Evolutionary conservation across 345 rosid genomes (phyloP).

Genomic region (Capsella bursapastoris): DNA sequence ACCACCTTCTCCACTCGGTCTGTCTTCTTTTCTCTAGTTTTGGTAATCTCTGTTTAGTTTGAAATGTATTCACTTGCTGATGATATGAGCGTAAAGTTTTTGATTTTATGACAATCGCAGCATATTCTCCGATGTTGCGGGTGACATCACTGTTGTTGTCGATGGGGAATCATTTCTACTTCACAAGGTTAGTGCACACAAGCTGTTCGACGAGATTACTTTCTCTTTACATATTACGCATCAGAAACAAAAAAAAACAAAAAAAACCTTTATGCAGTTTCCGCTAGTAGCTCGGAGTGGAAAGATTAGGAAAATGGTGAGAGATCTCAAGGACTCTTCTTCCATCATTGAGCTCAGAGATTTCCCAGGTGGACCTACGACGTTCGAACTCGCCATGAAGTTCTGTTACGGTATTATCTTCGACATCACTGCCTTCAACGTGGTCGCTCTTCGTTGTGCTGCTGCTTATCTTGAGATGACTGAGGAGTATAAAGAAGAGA

Average conservation of each 20-base stretch:
- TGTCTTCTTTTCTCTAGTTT: neutral
- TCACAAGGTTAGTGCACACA: conserved; percentile 65
- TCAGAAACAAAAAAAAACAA: neutral
- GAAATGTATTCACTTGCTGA: neutral
- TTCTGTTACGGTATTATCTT: conserved; percentile 92
- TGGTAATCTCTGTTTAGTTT: conserved; percentile 13
- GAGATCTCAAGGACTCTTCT: conserved; percentile 60
- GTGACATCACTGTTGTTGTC: conserved; percentile 76
- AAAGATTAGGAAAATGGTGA: conserved; percentile 71
- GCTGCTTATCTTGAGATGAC: conserved; percentile 88
- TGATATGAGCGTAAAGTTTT: conserved; percentile 8
- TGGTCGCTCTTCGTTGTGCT: conserved; percentile 69
- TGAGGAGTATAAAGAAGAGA: conserved; percentile 74
- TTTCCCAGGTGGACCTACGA: conserved; percentile 74
- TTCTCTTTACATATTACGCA: neutral
- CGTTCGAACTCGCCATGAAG: conserved; percentile 87
- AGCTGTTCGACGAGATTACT: neutral
- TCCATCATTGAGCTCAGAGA: conserved; percentile 59
- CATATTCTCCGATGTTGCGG: conserved; percentile 87
- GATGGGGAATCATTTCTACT: conserved; percentile 84
- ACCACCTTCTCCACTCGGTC: conserved; percentile 63
- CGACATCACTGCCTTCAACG: conserved; percentile 73
- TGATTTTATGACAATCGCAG: conserved; percentile 44
- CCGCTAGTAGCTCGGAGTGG: conserved; percentile 87
- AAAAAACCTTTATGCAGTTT: conserved; percentile 52